Evolutionary conservation across 2,329 filamentous ascomycete genomes (phyloP), one percentile per base, ranked within the genome.

Genomic region (Arthrobotrys pseudoclavata): DNA sequence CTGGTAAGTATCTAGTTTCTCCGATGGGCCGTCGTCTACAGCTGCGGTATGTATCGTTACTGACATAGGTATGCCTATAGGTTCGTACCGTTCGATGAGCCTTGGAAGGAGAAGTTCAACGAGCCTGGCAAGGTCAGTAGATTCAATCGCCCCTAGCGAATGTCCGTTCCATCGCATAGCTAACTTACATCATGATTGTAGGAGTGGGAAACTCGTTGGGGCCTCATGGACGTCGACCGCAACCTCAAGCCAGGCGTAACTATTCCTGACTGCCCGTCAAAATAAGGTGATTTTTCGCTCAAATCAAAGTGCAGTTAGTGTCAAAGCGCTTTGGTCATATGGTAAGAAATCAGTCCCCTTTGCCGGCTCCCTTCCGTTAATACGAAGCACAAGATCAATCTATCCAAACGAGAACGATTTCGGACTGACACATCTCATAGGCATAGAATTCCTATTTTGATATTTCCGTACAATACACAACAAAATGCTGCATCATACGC

Each of bases 11-110:
- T 63, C 34, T 34, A n/a, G n/a, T n/a, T 22, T 13, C 9, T 18
- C 63, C n/a, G 31, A 69, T 15, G 18, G 7, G 63, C 42, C 62
- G 53, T 52, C 10, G 24, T n/a, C 12, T 26, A 47, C 24, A 10
- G 63, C 47, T 18, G 9, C 13, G 26, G 52, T 13, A 24, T 69
- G 77, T 80, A 63, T 79, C 34, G 69, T 26, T 71, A 24, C 53
- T 71, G 29, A 71, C 40, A 24, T 47, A 26, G 40, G 15, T 53
- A 18, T 52, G n/a, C 42, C 53, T 45, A 18, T 76, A 89, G 89
- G 89, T 97, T 98, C 83, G 92, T 94, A 83, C 93, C 94, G 9
- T 98, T 97, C 83, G 95, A 98, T 83, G 95, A 98, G 86, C 94
- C 94, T 1, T 98, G 95, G 95, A 97, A 98, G 85, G 86, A 91